Evolutionary conservation across 345 rosid genomes (phyloP).

Genomic region (Eucalyptus sp.): DNA sequence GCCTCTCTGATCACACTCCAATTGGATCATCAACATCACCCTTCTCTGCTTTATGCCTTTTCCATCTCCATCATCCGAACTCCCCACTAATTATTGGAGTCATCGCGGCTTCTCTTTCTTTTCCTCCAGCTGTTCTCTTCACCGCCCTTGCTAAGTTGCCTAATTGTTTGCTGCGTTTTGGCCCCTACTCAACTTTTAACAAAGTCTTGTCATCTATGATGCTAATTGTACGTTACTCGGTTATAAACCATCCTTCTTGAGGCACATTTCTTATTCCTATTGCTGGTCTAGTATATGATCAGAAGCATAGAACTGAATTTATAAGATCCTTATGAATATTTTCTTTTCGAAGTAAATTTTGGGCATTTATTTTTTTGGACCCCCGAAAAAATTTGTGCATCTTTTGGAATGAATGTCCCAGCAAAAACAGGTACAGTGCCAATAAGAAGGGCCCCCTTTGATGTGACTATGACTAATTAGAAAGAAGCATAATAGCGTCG

Average conservation of each 20-base stretch:
- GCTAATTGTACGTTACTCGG: neutral
- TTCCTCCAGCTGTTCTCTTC: conserved; percentile 7
- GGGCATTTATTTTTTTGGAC: neutral
- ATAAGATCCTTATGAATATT: neutral
- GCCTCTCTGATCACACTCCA: conserved; percentile 41
- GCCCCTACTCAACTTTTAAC: neutral
- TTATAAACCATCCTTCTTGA: neutral
- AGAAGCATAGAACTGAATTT: neutral
- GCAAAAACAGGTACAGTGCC: neutral
- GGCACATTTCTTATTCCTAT: neutral
- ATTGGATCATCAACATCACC: conserved; percentile 27
- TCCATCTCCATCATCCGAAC: neutral
- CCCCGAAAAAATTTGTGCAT: neutral
- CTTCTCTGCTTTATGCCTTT: conserved; percentile 29
- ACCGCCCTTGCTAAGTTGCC: neutral
- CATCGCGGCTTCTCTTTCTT: neutral
- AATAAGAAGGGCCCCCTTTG: neutral
- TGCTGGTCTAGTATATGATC: neutral
- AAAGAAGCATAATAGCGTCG: neutral
- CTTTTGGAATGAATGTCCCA: neutral
- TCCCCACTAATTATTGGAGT: conserved; percentile 27
- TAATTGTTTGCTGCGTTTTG: neutral
- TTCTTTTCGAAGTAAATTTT: neutral
- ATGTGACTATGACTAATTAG: neutral
- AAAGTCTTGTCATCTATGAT: neutral